Evolutionary conservation across 768 basidiomycete genomes (phyloP).

Genomic region (Suillus variegatus): DNA sequence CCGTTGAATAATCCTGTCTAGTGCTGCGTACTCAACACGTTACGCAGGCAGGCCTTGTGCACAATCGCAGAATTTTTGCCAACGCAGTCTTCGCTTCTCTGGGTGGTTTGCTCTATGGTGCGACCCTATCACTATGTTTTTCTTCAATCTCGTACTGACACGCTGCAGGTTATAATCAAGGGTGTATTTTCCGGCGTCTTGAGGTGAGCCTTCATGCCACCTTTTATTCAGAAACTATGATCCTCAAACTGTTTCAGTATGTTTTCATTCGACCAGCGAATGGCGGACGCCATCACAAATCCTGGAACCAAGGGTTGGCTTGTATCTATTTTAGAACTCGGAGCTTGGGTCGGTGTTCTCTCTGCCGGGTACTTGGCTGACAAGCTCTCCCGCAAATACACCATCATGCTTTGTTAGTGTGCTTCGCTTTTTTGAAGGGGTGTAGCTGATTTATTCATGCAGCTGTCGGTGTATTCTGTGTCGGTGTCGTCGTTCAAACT

Average conservation of each 20-base stretch:
- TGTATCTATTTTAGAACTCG: slow-evolving; percentile 72
- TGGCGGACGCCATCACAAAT: slow-evolving; percentile 55
- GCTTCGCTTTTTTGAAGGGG: no score
- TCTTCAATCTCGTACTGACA: background rate
- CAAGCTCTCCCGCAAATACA: slow-evolving; percentile 71
- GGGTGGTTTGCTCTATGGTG: slow-evolving; percentile 58
- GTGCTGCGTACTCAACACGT: slow-evolving; percentile 2
- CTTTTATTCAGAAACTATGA: background rate
- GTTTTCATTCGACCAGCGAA: slow-evolving; percentile 51
- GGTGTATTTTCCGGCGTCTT: slow-evolving; percentile 81
- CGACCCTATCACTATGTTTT: slow-evolving; percentile 26
- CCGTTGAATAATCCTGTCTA: slow-evolving; percentile 7
- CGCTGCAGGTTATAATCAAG: slow-evolving; percentile 36
- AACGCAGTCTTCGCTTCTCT: slow-evolving; percentile 79
- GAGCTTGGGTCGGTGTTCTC: slow-evolving; percentile 77
- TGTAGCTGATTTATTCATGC: slow-evolving; percentile 19
- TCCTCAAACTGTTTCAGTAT: slow-evolving; percentile 36
- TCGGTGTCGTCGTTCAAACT: slow-evolving; percentile 77
- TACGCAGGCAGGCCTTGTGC: slow-evolving; percentile 55
- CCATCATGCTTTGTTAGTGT: slow-evolving; percentile 55
- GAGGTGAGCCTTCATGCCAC: slow-evolving; percentile 38
- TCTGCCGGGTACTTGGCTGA: slow-evolving; percentile 73
- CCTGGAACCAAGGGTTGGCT: slow-evolving; percentile 67
- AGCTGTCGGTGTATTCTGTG: slow-evolving; percentile 62
- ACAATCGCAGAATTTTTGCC: slow-evolving; percentile 63